Base-by-base conservation (phyloP, 495 filamentous ascomycete species). In the Staphylotrichum longicolle region DNA sequence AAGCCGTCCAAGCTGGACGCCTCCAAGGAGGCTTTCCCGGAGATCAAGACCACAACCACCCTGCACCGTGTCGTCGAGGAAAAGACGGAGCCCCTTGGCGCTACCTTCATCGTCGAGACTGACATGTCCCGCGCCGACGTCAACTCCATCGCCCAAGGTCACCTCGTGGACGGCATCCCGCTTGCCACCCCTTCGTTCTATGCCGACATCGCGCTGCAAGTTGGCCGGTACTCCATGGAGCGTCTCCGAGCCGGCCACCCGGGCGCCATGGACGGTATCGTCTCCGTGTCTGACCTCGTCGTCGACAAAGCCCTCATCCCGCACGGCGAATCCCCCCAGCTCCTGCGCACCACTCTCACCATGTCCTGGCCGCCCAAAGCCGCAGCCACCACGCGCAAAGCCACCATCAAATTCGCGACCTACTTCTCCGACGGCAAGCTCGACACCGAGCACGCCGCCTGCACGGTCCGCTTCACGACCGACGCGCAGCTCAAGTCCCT, bases 181-280 rank as follows among this genome's bases (percentile, higher is more conserved):
- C 77, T 87, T 20, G 83, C 79, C 49, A 78, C 85, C 53, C 78
- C 84, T 73, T 83, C 84, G 3, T 66, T 87, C 20, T 86, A 85
- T 57, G 81, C 84, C 41, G 85, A 88, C 67, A 84, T 86, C 61
- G 83, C 83, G 2, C 75, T 84, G 27, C 85, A 79, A 1, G 61
- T 87, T 27, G 83, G 73, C 42, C 74, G 84, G 37, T 86, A 85
- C 60, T 60, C 85, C n/a, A 68, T 80, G 10, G 68, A 77, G n/a
- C 72, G 75, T 35, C 73, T 77, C 41, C 56, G 37, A 10, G 15
- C 39, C 0, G 70, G 68, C 2, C 69, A 78, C 12, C 70, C 66
- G 49, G 72, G 72, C 48, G 69, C 68, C 1, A 57, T 71, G 32
- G 69, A 66, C 5, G 30, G 15, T 12, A 5, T 47, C 15, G 65